Conservation (phyloP, 345 rosid species). For the Brassica carinata region DNA sequence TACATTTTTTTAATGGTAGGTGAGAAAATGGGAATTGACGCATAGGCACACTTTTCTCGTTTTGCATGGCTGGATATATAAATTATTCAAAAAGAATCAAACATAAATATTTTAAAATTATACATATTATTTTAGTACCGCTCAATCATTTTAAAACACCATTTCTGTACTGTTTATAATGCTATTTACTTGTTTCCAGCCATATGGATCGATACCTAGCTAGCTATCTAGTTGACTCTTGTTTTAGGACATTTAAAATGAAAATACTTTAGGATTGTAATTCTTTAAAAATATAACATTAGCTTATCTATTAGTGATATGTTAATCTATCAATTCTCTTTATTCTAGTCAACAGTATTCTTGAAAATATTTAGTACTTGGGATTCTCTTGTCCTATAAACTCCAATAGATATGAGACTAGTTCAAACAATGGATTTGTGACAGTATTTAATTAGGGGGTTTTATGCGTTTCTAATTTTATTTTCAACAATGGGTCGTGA, state of each 20-base stretch:
- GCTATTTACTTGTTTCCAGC: constrained; percentile 32
- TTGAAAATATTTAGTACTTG: constrained; percentile 13
- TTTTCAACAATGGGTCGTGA: constrained; percentile 3
- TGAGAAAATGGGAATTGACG: constrained; percentile 22
- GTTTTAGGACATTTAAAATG: constrained; percentile 20
- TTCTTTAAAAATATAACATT: background rate
- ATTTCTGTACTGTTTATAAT: constrained; percentile 16
- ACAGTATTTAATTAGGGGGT: background rate
- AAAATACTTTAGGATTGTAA: constrained; percentile 16
- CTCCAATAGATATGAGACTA: background rate
- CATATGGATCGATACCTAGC: constrained; percentile 32
- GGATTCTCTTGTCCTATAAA: constrained; percentile 12
- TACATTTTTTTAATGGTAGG: background rate
- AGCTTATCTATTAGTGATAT: background rate
- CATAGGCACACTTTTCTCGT: constrained; percentile 21
- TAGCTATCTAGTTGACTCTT: constrained; percentile 32
- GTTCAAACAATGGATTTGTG: background rate
- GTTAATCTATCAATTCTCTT: constrained; percentile 14
- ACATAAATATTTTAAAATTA: background rate
- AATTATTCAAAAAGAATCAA: constrained; percentile 16
- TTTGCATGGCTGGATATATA: constrained; percentile 25
- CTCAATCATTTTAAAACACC: background rate
- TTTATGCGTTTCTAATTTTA: background rate
- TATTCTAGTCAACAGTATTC: constrained; percentile 34
- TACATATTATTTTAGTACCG: constrained; percentile 9